Percentiles rank a stretch among this genome's conserved stretches.
phyloP scores from a whole-genome alignment of 208 protist species.

The Herpetomonas tarakana region DNA sequence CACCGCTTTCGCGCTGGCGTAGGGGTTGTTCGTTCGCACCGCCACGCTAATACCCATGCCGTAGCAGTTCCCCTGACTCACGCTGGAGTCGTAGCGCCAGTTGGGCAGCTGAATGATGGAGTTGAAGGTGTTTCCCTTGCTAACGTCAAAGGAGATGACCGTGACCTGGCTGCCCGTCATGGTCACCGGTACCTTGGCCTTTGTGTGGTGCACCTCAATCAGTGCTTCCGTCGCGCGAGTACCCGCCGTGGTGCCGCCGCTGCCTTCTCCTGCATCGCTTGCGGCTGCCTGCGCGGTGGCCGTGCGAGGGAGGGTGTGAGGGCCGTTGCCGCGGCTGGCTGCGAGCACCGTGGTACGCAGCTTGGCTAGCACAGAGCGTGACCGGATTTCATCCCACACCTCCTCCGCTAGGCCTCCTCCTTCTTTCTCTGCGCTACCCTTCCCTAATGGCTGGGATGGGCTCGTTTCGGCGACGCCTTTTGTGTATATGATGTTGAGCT shows the following conservation, averaged over 20 bases:
- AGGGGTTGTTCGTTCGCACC: slow-evolving; percentile 15
- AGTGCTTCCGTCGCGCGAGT: neutral
- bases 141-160: slow-evolving; percentile 28
- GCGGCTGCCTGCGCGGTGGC: too few species aligned
- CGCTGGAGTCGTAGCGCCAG: slow-evolving; percentile 32
- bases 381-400: neutral
- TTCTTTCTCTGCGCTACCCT: too few species aligned
- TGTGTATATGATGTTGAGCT: neutral
- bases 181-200: slow-evolving; percentile 14
- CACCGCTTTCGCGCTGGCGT: slow-evolving; percentile 1
- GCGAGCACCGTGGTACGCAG: neutral
- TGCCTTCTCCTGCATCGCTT: neutral
- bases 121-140: slow-evolving; percentile 28
- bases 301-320: too few species aligned
- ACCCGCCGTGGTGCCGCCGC: neutral
- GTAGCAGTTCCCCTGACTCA: slow-evolving; percentile 40
- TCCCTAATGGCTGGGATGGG: too few species aligned
- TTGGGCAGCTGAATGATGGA: slow-evolving; percentile 43
- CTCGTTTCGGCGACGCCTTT: neutral
- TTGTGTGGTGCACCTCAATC: slow-evolving; percentile 3
- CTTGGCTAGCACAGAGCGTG: neutral
- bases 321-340: too few species aligned
- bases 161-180: slow-evolving; percentile 20
- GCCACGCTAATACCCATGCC: slow-evolving; percentile 36
- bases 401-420: too few species aligned